Evolutionary conservation across 1,284 basidiomycete species (phyloP).

Genomic region (Mycena sp.): DNA sequence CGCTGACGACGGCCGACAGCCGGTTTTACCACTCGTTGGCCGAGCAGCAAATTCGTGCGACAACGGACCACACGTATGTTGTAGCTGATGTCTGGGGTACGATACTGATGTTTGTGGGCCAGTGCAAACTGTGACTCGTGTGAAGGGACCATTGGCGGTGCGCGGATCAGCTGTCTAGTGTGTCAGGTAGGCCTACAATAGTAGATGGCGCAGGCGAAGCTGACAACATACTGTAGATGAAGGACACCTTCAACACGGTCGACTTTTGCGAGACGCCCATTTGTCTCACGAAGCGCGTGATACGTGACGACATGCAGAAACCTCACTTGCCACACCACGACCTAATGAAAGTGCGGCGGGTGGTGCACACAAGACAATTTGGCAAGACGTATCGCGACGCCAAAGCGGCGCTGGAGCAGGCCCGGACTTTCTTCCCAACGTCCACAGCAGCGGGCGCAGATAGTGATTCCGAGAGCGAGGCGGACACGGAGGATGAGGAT

Average conservation of each 20-base stretch:
- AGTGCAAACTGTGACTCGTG: constrained; percentile 34
- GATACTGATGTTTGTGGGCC: background rate
- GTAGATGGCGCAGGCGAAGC: background rate
- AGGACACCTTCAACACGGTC: constrained; percentile 28
- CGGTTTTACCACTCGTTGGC: constrained; percentile 21
- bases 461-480: background rate
- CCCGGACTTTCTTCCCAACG: constrained; percentile 13
- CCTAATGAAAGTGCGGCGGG: constrained; percentile 39
- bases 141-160: constrained; percentile 9
- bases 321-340: constrained; percentile 41
- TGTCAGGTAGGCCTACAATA: constrained; percentile 15
- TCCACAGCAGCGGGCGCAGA: background rate
- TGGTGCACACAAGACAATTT: constrained; percentile 36
- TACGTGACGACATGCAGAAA: constrained; percentile 31
- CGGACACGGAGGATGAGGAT: constrained; percentile 14
- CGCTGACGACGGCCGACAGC: constrained; percentile 13
- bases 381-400: constrained; percentile 32
- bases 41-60: constrained; percentile 21
- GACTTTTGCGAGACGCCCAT: constrained; percentile 37
- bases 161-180: constrained; percentile 21
- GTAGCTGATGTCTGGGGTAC: background rate
- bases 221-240: constrained; percentile 1
- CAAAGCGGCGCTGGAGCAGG: constrained; percentile 23
- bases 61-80: constrained; percentile 8
- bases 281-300: constrained; percentile 22